Evolutionary conservation across 129 eudicot genomes (phyloP).

Genomic region (Chrysanthemum lavandulifolium): DNA sequence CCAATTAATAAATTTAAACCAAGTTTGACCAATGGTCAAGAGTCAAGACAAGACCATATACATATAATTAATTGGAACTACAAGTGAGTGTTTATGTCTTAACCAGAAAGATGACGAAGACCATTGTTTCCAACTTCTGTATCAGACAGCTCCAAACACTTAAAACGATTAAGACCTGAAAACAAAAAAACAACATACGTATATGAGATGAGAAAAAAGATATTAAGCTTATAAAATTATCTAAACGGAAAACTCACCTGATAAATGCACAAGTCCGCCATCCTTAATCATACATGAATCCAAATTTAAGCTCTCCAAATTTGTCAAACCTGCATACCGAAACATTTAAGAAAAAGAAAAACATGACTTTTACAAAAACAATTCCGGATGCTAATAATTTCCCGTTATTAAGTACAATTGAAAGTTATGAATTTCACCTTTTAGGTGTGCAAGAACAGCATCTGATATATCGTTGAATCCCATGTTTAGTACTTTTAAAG

Average conservation of each 20-base stretch:
- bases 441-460: conserved; percentile 70
- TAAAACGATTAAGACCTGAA: conserved; percentile 65
- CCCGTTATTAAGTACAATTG: background rate
- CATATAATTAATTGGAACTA: background rate
- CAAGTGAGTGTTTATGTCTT: conserved; percentile 11
- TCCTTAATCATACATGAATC: conserved; percentile 87
- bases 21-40: too few relatives aligned
- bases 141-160: conserved; percentile 86
- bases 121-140: conserved; percentile 93
- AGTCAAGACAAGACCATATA: too few relatives aligned
- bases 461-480: conserved; percentile 86
- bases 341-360: background rate
- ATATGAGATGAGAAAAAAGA: background rate
- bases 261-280: conserved; percentile 63
- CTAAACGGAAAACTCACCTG: conserved; percentile 46
- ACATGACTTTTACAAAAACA: background rate
- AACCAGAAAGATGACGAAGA: conserved; percentile 79
- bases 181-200: conserved; percentile 13
- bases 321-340: conserved; percentile 48
- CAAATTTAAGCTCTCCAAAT: conserved; percentile 90
- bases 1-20: background rate
- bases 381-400: background rate
- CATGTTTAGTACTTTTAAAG: conserved; percentile 76
- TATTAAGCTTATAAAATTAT: background rate
- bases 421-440: conserved; percentile 44